Evolutionary conservation across 2,329 filamentous ascomycete species (phyloP).

Genomic region (Cytospora leucostoma): DNA sequence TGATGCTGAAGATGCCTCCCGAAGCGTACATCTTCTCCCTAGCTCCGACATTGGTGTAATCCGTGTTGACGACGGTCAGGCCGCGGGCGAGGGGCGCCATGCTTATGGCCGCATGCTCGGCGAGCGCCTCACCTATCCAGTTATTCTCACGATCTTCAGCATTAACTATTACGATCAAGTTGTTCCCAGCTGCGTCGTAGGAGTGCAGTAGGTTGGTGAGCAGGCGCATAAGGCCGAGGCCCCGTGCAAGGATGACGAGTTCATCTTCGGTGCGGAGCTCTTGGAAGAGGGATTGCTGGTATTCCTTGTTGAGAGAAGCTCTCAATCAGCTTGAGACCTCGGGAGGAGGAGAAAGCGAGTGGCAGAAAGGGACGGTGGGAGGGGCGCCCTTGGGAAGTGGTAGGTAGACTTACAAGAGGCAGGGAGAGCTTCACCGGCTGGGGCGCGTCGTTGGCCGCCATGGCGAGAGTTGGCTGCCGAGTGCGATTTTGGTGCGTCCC

Average conservation of each 20-base stretch:
- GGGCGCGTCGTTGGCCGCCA: constrained; percentile 35
- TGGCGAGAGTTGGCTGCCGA: constrained; percentile 18
- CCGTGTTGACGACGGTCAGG: constrained; percentile 89
- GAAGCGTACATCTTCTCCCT: constrained; percentile 89
- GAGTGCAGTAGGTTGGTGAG: constrained; percentile 96
- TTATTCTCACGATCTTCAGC: constrained; percentile 92
- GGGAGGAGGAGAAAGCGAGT: not conserved
- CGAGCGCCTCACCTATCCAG: constrained; percentile 94
- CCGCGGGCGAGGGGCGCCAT: constrained; percentile 79
- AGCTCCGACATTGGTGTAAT: constrained; percentile 81
- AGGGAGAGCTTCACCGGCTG: constrained; percentile 81
- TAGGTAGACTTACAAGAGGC: constrained; percentile 57
- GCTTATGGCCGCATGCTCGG: constrained; percentile 92
- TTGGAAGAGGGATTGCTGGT: constrained; percentile 93
- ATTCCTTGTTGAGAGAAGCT: constrained; percentile 56
- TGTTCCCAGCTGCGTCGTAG: constrained; percentile 94
- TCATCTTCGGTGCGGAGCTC: constrained; percentile 90
- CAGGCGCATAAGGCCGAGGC: constrained; percentile 86
- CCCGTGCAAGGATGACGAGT: constrained; percentile 86
- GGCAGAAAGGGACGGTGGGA: constrained; percentile 1
- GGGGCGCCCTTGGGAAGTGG: constrained; percentile 2
- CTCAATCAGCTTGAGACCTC: constrained; percentile 24
- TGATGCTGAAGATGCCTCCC: constrained; percentile 94
- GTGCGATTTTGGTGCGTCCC: constrained; percentile 1
- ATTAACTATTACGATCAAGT: constrained; percentile 83